A percentile compares a stretch with the other conserved stretches of the same genome.
These are phyloP conservation scores for Alternaria hordeiaustralica DNA, from an alignment of 2,329 filamentous ascomycete genomes.

Conservation along the genomic window DNA sequence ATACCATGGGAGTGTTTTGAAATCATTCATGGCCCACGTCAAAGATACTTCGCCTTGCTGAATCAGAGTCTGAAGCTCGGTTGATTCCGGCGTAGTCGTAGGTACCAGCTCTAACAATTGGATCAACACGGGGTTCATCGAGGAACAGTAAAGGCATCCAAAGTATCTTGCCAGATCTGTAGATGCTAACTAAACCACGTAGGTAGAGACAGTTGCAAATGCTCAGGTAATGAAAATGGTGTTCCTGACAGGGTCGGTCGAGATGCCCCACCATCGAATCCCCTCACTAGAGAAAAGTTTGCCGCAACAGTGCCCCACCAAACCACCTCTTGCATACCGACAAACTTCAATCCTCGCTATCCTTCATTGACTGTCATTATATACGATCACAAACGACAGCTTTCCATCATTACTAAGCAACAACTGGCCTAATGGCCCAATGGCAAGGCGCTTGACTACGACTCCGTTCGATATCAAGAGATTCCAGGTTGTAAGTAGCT, in stretches of 20 bases:
- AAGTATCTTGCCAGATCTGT: neutral
- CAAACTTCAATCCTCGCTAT: neutral
- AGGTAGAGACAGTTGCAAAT: neutral
- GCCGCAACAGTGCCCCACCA: neutral
- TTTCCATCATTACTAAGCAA: conserved; percentile 12
- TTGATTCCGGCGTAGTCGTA: neutral
- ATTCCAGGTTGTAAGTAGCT: conserved; percentile 32
- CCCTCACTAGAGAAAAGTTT: neutral
- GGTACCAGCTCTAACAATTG: neutral
- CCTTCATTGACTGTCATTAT: fast-evolving
- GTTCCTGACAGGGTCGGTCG: neutral
- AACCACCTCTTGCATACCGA: neutral
- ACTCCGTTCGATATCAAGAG: conserved; percentile 40
- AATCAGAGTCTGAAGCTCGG: neutral
- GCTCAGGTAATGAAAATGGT: neutral
- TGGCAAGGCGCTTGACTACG: conserved; percentile 65
- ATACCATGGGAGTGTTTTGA: neutral
- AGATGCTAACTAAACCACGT: neutral
- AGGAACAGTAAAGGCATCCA: neutral
- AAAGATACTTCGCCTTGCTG: neutral
- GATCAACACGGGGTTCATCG: too few relatives aligned
- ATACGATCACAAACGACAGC: fast-evolving
- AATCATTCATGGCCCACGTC: neutral
- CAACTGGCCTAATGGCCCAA: conserved; percentile 54
- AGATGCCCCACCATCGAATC: neutral